Evolutionary conservation across 2,329 filamentous ascomycete species (phyloP).

Genomic region (Trichoderma guizhouense): DNA sequence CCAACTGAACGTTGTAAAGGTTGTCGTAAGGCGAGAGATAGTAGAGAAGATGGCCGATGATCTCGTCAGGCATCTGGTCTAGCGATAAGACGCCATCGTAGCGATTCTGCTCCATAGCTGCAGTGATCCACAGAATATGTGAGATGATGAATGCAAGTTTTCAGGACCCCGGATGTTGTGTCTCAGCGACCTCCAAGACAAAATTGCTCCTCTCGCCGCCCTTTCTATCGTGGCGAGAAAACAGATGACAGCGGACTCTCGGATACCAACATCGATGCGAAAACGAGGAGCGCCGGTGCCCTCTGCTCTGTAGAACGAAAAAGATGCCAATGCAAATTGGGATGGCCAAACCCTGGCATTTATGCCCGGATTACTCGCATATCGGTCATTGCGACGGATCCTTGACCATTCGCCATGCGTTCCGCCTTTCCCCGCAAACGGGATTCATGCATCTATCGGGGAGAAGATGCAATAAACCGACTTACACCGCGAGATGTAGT

Average conservation of each 20-base stretch:
- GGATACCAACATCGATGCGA: neutral
- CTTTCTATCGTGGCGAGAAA: neutral
- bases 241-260: neutral
- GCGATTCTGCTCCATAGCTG: conserved; percentile 10
- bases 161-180: neutral
- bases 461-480: neutral
- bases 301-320: neutral
- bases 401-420: neutral
- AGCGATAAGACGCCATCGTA: conserved; percentile 31
- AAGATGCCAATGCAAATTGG: neutral
- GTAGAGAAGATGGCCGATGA: conserved; percentile 74
- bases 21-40: conserved; percentile 57
- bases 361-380: conserved; percentile 3
- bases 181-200: neutral
- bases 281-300: neutral
- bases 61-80: conserved; percentile 70
- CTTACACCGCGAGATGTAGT: neutral
- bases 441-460: conserved; percentile 1
- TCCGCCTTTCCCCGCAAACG: conserved; percentile 2
- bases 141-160: neutral
- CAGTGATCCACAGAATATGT: neutral
- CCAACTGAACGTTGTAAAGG: conserved; percentile 45
- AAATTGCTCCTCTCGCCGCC: neutral
- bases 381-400: neutral
- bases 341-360: neutral